These are phyloP conservation scores for Pythium catenulatum DNA, from an alignment of 352 stramenopile genomes.

Conservation along the genomic window DNA sequence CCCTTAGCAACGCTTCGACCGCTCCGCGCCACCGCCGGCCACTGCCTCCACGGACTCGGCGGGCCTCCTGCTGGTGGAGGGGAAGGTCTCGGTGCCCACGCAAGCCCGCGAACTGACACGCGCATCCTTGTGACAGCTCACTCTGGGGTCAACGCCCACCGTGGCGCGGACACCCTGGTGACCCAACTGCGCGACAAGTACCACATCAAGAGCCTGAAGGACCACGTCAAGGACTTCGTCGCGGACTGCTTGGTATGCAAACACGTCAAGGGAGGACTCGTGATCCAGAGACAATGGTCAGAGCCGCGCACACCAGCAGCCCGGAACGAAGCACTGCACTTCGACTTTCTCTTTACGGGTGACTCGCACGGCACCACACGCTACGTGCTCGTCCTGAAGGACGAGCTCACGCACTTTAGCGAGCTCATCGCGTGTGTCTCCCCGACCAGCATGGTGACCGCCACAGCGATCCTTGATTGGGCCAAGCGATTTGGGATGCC, in stretches of 20 bases:
- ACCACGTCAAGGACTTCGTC: background rate
- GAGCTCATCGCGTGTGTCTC: conserved; percentile 18
- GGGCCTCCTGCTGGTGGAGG: conserved; percentile 1
- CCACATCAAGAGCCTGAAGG: background rate
- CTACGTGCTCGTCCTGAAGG: conserved; percentile 32
- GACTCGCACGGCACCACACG: background rate
- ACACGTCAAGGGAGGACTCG: conserved; percentile 25
- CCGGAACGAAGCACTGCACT: conserved; percentile 34
- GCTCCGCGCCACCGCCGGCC: background rate
- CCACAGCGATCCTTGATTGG: conserved; percentile 16
- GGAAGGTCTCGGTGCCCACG: conserved; percentile 20
- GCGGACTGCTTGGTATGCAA: conserved; percentile 12
- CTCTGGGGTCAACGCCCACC: background rate
- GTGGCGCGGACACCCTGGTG: background rate
- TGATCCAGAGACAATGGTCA: conserved; percentile 7
- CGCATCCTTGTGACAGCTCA: conserved; percentile 11
- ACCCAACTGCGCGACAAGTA: background rate
- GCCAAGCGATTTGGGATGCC: conserved; percentile 10
- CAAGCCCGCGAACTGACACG: conserved; percentile 21
- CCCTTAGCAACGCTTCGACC: background rate
- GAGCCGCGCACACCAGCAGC: background rate
- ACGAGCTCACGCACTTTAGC: conserved; percentile 32
- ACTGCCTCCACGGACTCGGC: background rate
- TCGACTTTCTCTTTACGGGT: conserved; percentile 32
- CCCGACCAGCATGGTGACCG: conserved; percentile 7